Evolutionary conservation across 495 filamentous ascomycete species (phyloP).

Genomic region (Sordaria brevicollis): DNA sequence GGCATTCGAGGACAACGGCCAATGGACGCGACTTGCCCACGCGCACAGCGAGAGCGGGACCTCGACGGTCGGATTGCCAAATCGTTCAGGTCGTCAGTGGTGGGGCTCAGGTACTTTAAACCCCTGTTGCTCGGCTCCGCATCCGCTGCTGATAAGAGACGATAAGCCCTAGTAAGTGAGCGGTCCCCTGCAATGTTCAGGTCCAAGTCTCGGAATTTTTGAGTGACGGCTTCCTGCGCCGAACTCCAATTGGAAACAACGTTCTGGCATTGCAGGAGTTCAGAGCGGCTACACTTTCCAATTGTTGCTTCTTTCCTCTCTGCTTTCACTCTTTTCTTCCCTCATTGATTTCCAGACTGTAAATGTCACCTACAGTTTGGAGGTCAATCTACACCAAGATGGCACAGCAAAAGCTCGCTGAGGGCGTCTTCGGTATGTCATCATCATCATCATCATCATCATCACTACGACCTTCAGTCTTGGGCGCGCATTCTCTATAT

Average conservation of each 20-base stretch:
- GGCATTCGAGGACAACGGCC: neutral
- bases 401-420: constrained; percentile 51
- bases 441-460: neutral
- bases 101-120: neutral
- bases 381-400: constrained; percentile 29
- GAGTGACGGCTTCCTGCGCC: neutral
- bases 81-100: neutral
- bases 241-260: neutral
- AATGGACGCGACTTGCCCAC: neutral
- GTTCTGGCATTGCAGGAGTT: neutral
- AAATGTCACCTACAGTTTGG: constrained; percentile 23
- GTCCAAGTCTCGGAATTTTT: neutral
- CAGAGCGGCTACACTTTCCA: neutral
- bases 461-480: neutral
- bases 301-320: neutral
- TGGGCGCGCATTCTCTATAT: neutral
- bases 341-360: neutral
- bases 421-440: constrained; percentile 61
- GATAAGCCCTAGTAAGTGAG: neutral
- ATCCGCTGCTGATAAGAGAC: neutral
- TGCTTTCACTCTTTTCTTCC: neutral
- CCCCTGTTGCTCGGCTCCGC: neutral
- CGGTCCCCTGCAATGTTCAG: neutral
- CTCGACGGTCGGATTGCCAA: neutral
- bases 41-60: neutral